Base-by-base conservation (phyloP, 257 asterid genomes). In the Fraxinus quadrangulata region DNA sequence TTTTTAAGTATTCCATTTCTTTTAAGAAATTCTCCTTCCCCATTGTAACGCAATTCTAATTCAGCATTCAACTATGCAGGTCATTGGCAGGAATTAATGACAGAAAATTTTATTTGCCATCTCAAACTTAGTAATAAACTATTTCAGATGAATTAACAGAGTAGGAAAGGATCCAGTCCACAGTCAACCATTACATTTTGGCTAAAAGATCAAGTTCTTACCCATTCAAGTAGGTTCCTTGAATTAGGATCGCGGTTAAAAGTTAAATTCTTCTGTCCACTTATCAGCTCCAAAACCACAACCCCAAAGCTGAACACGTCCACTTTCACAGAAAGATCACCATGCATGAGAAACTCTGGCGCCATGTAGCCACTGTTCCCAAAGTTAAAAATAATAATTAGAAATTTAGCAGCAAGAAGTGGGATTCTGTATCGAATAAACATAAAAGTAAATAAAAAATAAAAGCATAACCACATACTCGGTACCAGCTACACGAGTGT, bases 261-360 rank as follows among this genome's bases (percentile, higher is more conserved):
- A 10, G 79, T 24, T 4, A 97, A 92, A 82, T 93, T 95, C 78
- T 88, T 95, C 80, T 92, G 92, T 75, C 98, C 98, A 65, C 97
- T 91, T 59, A 96, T 83, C 76, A 96, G 86, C 96, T 96, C 99
- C 71, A 96, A 88, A 84, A 93, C 79, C 77, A 92, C 92, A 68
- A 96, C 99, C 36, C 99, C 99, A 26, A 88, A 96, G 83, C 99
- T 96, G 83, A 88, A 96, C 13, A 96, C 92, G 72, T 96, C 99
- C 13, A 90, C 97, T 80, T 86, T 96, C 61, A 82, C 85, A 8
- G 98, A 90, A 83, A 92, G 92, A 21, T 49, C 75, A 30, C 98
- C 99, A 54, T 86, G 84, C 94, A 90, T 78, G 85, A 92, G 87
- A 83, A 92, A 96, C 84, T 96, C 97, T 2, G 98, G 99, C 12